Base-by-base conservation (phyloP, 306 rosid species). In the Corylus heterophylla region DNA sequence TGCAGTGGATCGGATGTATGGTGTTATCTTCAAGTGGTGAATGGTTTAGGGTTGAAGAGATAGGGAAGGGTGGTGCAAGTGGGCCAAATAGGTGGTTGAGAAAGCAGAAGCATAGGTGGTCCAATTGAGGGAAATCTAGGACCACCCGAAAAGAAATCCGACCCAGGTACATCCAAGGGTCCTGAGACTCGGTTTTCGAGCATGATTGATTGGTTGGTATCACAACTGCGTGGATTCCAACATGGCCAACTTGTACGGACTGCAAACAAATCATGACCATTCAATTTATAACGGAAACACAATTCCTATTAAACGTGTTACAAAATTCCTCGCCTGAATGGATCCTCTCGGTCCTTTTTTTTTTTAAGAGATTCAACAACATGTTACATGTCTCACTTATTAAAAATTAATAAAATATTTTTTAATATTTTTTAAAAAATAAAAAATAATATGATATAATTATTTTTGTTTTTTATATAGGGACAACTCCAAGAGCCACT, bases 61-160 rank as follows among this genome's bases (percentile, higher is more conserved):
- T 39, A 52, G 17, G 5, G 56, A 52, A 18, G 27, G n/a, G 17
- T 7, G 29, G 29, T 74, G 22, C 49, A 59, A 75, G 79, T 75
- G 79, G 78, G 71, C 79, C 71, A 44, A 44, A 59, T 35, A 20
- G 11, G 16, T 10, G 25, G 22, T 27, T 16, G 11, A 31, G 39
- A 12, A 22, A n/a, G 3, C 3, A 18, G 45, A 27, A 20, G 27
- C 4, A 16, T 16, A 4, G 51, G 70, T 75, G 78, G 78, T 59
- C 70, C 78, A 59, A 4, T 16, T 16, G n/a, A 45, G 16, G 62
- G 71, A 68, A 27, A 22, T 75, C 48, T 25, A 59, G 79, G 79
- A 61, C 79, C 71, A 75, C 78, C 8, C 25, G 12, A n/a, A 72
- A 10, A 22, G 8, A 14, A 55, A n/a, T 37, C 54, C 25, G 69